phyloP scores from a whole-genome alignment of 2,329 filamentous ascomycete species.

The Fusarium agapanthi region DNA sequence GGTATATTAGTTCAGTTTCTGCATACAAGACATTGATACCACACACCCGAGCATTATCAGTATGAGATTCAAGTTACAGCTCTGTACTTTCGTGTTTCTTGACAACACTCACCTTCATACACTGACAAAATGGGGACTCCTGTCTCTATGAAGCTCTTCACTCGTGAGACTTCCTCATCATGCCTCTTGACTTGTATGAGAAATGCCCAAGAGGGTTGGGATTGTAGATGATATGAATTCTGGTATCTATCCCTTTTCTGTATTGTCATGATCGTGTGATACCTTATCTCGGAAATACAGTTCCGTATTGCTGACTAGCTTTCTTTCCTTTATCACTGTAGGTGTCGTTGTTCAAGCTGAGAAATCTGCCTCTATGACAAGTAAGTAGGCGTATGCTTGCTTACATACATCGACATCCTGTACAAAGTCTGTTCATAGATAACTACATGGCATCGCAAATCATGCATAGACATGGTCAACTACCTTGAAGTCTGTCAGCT shows the following conservation, averaged over 20 bases:
- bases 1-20: background rate
- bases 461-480: background rate
- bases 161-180: background rate
- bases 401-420: background rate
- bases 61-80: background rate
- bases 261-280: background rate
- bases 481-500: background rate
- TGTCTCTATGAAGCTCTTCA: too few relatives aligned
- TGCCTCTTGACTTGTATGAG: background rate
- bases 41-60: background rate
- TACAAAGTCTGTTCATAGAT: background rate
- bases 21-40: background rate
- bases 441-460: background rate
- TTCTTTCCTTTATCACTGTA: background rate
- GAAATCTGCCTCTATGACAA: background rate
- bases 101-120: background rate
- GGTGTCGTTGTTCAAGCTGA: background rate
- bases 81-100: background rate
- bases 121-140: background rate
- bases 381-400: background rate
- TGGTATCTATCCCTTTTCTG: background rate
- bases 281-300: background rate
- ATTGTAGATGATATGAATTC: background rate
- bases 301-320: background rate
- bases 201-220: background rate